Evolutionary conservation across 2,329 filamentous ascomycete species (phyloP), one percentile per base, ranked within the genome.

Genomic region (Seiridium cupressi): DNA sequence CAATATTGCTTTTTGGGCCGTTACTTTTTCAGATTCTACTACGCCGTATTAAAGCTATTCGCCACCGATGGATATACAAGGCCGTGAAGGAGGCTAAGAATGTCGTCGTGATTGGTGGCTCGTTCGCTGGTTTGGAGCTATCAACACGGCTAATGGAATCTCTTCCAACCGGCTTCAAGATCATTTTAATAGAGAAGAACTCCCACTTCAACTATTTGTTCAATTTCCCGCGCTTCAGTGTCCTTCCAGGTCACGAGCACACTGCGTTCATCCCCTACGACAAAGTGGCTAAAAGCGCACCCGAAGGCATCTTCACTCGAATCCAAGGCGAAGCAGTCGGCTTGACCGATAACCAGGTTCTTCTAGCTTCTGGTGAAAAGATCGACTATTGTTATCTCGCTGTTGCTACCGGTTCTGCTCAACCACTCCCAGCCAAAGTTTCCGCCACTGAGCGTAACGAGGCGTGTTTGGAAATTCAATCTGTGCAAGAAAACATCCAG

Each of bases 161-260:
- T 0, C 61, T 81, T 0, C 78, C 79, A 0, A 75, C 74, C 0
- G 77, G 77, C 3, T 81, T 77, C 60, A 68, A 75, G 53, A 77
- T 83, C 1, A 63, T 83, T 0, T 63, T 83, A 4, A 69, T 84
- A 35, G 82, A 84, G 62, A 79, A 76, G 56, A 81, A 82, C 60
- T 78, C 76, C 7, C 82, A 84, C 67, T 79, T 84, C 61, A 77
- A 84, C 59, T 80, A 79, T 57, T 70, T 77, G 0, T 84, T 80
- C n/a, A 67, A 67, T 4, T 81, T 84, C 61, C 81, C 81, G 0
- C 72, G 82, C 7, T 81, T 77, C 55, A 74, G 73, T 3, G 77
- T 83, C 4, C 64, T 81, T 1, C 61, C 66, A 2, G 76, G 72
- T 3, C 72, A 78, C 44, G 80, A 83, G 57, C 66, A 78, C 35